Evolutionary conservation across 768 basidiomycete genomes (phyloP), one percentile per base, ranked within the genome.

Genomic region (Trametes cinnabarina): DNA sequence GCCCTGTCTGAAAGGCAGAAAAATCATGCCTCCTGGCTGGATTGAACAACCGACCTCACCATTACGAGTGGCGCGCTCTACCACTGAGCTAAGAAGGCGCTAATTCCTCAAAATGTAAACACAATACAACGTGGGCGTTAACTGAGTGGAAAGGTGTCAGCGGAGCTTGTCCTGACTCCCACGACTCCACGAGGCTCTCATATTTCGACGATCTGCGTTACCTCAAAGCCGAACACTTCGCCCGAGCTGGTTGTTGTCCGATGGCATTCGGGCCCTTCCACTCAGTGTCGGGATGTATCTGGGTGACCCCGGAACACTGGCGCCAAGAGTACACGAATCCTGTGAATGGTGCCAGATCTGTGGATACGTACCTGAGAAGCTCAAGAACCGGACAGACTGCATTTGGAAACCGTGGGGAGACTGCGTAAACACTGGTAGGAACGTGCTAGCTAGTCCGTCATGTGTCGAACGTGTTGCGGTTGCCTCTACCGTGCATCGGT

Each of bases 51-150:
- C 68, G 71, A 71, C 71, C 71, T 72, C 68, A 71, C 65, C 71
- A 72, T 71, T 80, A 81, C 79, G 78, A 79, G 79, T 81, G 79
- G 76, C 78, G 77, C 79, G 78, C 79, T 80, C 79, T 81, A 79
- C 79, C 78, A 79, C 79, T 81, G 79, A 80, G 79, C 79, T 79
- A 80, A 79, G 69, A 74, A 77, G 78, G 78, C 79, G 15, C 4
- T 42, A 50, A 19, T 17, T 25, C 32, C n/a, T n/a, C 26, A 47
- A 47, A 22, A 47, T 46, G 26, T n/a, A n/a, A n/a, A n/a, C n/a
- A n/a, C n/a, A n/a, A n/a, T n/a, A n/a, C n/a, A n/a, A n/a, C n/a
- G n/a, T n/a, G n/a, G n/a, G n/a, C n/a, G n/a, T n/a, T n/a, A n/a
- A n/a, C n/a, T n/a, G n/a, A n/a, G n/a, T n/a, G n/a, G n/a, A n/a